Evolutionary conservation across 176 grass and related monocot genomes (phyloP).

Genomic region (Triticum monococcum): DNA sequence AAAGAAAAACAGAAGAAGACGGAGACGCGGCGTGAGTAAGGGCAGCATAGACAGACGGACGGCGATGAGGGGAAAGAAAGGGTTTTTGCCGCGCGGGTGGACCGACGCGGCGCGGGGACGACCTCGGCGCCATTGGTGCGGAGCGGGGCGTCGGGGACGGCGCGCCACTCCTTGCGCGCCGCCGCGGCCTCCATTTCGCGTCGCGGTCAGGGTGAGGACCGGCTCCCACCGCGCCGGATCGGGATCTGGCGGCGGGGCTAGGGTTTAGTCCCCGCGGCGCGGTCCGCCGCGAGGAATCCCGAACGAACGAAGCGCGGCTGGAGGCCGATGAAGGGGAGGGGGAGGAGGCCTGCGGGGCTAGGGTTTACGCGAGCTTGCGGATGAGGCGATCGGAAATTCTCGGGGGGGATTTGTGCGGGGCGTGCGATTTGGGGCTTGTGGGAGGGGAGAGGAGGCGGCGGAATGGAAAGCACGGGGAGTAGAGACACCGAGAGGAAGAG

Average conservation of each 20-base stretch:
- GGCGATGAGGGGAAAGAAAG: not conserved
- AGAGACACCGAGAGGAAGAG: not conserved
- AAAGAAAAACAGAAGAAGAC: not conserved
- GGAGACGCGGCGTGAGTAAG: conserved; percentile 1
- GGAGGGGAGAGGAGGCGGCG: not conserved
- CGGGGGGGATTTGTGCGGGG: conserved; percentile 22
- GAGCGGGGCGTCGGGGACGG: conserved; percentile 67
- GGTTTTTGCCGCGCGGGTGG: not conserved
- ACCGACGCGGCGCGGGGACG: not conserved
- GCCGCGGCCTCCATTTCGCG: conserved; percentile 40
- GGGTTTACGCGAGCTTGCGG: conserved; percentile 25
- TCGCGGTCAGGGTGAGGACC: not conserved
- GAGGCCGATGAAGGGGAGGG: not conserved
- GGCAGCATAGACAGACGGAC: not conserved
- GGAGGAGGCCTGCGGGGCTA: not conserved
- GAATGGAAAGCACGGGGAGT: not conserved
- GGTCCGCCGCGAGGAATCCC: not conserved
- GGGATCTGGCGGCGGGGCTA: conserved; percentile 62
- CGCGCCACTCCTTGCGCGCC: conserved; percentile 93
- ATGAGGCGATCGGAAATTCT: conserved; percentile 29
- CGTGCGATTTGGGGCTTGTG: conserved; percentile 11
- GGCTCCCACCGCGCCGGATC: conserved; percentile 37
- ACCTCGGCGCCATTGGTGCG: conserved; percentile 80
- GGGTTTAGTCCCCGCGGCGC: conserved; percentile 31
- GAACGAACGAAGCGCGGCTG: not conserved